Evolutionary conservation across 768 basidiomycete genomes (phyloP).

Genomic region (Termitomyces sp.): DNA sequence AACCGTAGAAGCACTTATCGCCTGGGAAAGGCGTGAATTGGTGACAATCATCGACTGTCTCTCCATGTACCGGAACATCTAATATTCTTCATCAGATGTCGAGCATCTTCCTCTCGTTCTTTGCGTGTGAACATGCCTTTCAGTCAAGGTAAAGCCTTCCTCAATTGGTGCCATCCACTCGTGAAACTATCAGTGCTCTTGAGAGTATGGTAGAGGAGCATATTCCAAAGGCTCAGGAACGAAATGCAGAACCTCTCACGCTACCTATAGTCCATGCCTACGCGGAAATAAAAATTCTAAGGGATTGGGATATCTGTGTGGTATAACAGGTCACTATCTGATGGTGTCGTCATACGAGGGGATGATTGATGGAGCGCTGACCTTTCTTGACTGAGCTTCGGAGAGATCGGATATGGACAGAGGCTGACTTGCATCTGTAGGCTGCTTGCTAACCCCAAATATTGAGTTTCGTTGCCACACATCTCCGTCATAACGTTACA

Average conservation of each 20-base stretch:
- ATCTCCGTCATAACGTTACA: not conserved
- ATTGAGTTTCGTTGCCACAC: not conserved
- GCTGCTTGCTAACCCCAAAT: not conserved
- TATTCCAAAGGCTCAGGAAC: slow-evolving; percentile 20
- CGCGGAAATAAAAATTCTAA: slow-evolving; percentile 41
- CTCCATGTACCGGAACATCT: not conserved
- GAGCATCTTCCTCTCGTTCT: slow-evolving; percentile 44
- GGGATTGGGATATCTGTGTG: slow-evolving; percentile 40
- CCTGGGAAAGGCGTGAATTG: slow-evolving; percentile 38
- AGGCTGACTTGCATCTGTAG: not conserved
- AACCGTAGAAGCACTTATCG: slow-evolving; percentile 33
- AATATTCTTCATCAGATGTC: slow-evolving; percentile 27
- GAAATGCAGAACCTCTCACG: slow-evolving; percentile 28
- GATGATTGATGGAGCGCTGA: not conserved
- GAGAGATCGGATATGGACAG: not conserved
- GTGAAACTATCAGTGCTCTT: slow-evolving; percentile 35
- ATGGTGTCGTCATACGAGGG: not conserved
- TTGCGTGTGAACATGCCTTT: slow-evolving; percentile 48
- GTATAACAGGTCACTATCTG: slow-evolving; percentile 22
- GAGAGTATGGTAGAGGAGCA: slow-evolving; percentile 31
- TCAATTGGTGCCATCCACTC: slow-evolving; percentile 46
- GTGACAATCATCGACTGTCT: not conserved
- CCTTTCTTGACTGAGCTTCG: not conserved
- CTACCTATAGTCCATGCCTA: slow-evolving; percentile 38
- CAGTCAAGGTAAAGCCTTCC: slow-evolving; percentile 43